Base-by-base conservation (phyloP, 257 asterid genomes). In the Solanum acaule region DNA sequence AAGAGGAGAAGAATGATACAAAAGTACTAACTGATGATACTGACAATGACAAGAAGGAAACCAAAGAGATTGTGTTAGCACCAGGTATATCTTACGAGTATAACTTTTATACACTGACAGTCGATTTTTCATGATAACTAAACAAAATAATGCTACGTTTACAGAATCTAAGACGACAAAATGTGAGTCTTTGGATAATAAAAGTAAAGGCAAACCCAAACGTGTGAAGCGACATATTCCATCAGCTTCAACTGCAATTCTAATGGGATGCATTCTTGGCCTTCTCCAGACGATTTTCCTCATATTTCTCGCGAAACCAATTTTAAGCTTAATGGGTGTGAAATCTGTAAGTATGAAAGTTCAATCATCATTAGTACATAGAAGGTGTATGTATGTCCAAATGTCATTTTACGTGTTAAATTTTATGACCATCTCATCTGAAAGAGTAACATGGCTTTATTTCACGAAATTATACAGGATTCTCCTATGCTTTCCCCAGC, bases 171-270 rank as follows among this genome's bases (percentile, higher is more conserved):
- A 31, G 33, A 31, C 33, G 33, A 31, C 33, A 31, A 31, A 86
- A 52, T 87, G 92, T 82, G 90, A 90, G 86, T 12, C 94, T 61
- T 59, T 89, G 42, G 88, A 73, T 11, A 90, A 22, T 78, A 34
- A 72, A 13, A 72, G 15, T 12, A 88, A 87, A 15, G 88, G 23
- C 11, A 90, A 85, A 87, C 34, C 38, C n/a, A 90, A 87, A 78
- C 31, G 33, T 4, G 93, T 76, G 63, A 94, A 94, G 31, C 89
- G 98, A 3, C 84, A 90, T 76, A 94, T 97, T 65, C 98, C 99
- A 81, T 96, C 99, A 18, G 99, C 98, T 16, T 97, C 99, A 37
- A 95, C 99, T n/a, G 98, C 99, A 59, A 79, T 97, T 89, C 92
- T 78, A 82, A 92, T 97, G 72, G 99, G 99, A 4, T 87, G 70